Percentiles rank a stretch among this genome's conserved stretches.
These are phyloP conservation scores for Penicillium pulvis DNA, from an alignment of 495 filamentous ascomycete genomes.

Conservation along the genomic window DNA sequence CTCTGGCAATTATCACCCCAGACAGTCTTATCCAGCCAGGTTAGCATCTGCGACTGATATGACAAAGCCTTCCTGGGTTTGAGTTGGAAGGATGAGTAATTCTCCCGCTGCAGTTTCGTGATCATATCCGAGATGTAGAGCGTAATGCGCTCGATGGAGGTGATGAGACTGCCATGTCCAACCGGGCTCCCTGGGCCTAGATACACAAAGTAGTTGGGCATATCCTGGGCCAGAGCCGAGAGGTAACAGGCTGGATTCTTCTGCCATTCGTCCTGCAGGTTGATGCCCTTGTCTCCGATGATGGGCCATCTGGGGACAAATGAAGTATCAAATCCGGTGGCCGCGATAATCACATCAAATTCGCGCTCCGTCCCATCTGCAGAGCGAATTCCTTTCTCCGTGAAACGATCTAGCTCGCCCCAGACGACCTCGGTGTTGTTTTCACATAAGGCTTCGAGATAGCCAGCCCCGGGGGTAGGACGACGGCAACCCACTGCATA, in stretches of 20 bases:
- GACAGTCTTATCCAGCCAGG: too few relatives aligned
- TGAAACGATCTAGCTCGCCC: constrained; percentile 49
- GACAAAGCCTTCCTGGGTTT: too few relatives aligned
- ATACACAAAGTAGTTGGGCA: constrained; percentile 58
- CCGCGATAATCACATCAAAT: constrained; percentile 50
- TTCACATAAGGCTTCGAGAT: constrained; percentile 37
- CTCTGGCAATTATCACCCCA: too few relatives aligned
- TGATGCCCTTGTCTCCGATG: neutral
- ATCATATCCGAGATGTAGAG: too few relatives aligned
- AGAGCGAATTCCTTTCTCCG: constrained; percentile 41
- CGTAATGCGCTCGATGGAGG: too few relatives aligned
- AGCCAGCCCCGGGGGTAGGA: constrained; percentile 42
- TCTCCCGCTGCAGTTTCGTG: too few relatives aligned
- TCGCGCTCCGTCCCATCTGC: constrained; percentile 20
- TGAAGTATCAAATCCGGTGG: constrained; percentile 34
- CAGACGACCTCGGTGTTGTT: constrained; percentile 52
- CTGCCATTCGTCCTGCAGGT: constrained; percentile 15
- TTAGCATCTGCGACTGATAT: too few relatives aligned
- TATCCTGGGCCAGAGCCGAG: constrained; percentile 41
- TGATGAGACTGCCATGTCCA: neutral
- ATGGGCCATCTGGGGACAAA: constrained; percentile 1
- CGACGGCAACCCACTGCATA: constrained; percentile 27
- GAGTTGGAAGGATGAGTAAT: too few relatives aligned
- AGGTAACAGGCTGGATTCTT: constrained; percentile 42
- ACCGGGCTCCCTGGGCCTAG: neutral